Base-by-base conservation (phyloP, 2,329 filamentous ascomycete genomes). In the Teratosphaeria viscida region DNA sequence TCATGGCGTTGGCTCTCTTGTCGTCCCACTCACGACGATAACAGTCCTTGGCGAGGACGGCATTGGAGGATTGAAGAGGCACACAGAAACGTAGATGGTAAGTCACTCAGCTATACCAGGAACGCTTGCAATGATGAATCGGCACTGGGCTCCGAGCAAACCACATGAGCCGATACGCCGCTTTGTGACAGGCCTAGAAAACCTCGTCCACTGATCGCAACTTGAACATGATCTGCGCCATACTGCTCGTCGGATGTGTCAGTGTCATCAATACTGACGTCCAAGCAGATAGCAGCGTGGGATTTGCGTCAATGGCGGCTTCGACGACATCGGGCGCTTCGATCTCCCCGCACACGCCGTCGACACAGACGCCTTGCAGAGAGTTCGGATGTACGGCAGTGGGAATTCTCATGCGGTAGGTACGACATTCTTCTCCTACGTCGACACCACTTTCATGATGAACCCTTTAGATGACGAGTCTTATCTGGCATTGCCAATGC, bases 121-220 rank as follows among this genome's bases (percentile, higher is more conserved):
- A 29, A 12, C 54, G 43, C 3, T 37, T 56, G 54, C 29, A 37
- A 43, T 72, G 71, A 73, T 72, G 71, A 72, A 68, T 59, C 64
- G 71, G 71, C 71, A 73, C 71, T 73, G 71, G 71, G 71, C 71
- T 72, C 71, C 71, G 71, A 72, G 61, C 59, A 61, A 60, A 59
- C 55, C 60, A 60, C 62, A 68, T 69, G 68, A 69, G 68, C 63
- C 63, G 68, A 72, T 66, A 72, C 60, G 66, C 71, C 70, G 69
- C 60, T 73, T 65, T 73, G 72, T 63, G 73, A 73, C 73, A 75
- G 73, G 72, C 73, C 72, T 74, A 74, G 72, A 74, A 75, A 75
- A 75, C 73, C 73, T 75, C 70, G 73, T 73, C 73, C 72, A 74
- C 73, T 75, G 73, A 75, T 67, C 63, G n/a, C 23, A 26, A 54